Conservation (phyloP, 768 basidiomycete species). For the Obba rivulosa region DNA sequence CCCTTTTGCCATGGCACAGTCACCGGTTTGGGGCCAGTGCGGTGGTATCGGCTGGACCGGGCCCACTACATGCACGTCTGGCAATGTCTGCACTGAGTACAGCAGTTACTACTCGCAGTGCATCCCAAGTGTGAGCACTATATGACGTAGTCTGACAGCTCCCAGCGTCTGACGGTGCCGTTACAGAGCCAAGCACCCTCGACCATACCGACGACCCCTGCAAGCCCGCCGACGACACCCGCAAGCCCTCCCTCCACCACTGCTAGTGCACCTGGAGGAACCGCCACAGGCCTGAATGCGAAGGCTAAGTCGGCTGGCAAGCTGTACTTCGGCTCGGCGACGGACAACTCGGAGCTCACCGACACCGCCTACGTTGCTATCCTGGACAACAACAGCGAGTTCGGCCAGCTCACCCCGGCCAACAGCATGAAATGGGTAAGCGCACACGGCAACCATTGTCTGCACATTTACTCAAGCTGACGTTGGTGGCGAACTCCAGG, state of each 20-base stretch:
- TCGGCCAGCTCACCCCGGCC: slow-evolving; percentile 43
- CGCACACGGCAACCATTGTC: no score
- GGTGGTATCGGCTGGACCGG: slow-evolving; percentile 32
- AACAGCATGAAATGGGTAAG: slow-evolving; percentile 56
- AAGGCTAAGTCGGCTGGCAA: slow-evolving; percentile 40
- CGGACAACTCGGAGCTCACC: slow-evolving; percentile 41
- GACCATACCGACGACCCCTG: no score
- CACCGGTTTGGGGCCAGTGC: slow-evolving; percentile 22
- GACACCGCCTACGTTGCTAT: slow-evolving; percentile 36
- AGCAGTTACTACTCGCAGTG: slow-evolving; percentile 44
- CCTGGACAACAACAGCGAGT: slow-evolving; percentile 34
- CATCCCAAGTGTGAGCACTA: slow-evolving; percentile 23
- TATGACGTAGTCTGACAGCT: no score
- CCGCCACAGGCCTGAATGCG: slow-evolving; percentile 19
- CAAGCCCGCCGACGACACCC: no score
- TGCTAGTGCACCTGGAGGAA: no score
- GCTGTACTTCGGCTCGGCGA: slow-evolving; percentile 45
- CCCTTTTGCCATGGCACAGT: slow-evolving; percentile 17
- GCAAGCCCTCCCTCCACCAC: no score
- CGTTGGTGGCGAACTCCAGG: slow-evolving; percentile 28
- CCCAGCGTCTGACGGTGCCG: no score
- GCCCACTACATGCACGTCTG: slow-evolving; percentile 32
- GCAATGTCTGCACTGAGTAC: slow-evolving; percentile 30
- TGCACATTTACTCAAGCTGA: neutral
- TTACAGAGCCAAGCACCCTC: no score